Conservation (phyloP, 176 grass and related monocot species). For the Cymbopogon citratus region DNA sequence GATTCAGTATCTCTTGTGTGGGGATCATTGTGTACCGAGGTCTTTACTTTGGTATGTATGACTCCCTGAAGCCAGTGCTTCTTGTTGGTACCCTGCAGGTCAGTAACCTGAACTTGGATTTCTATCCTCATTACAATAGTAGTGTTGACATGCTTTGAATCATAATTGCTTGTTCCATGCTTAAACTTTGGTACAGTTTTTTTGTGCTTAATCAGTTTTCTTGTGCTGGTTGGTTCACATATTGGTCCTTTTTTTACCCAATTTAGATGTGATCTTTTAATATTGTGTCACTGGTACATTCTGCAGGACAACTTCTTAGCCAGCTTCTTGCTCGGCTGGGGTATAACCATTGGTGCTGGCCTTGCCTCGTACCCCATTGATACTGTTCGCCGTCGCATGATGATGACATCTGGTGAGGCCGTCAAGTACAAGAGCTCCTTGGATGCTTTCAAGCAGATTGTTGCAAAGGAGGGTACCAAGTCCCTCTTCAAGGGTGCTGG, state of each 20-base stretch:
- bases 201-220: background rate
- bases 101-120: background rate
- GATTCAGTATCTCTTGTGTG: conserved; percentile 60
- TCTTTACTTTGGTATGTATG: conserved; percentile 64
- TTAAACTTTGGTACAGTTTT: background rate
- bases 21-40: conserved; percentile 69
- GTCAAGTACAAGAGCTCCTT: conserved; percentile 55
- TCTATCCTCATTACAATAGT: background rate
- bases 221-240: background rate
- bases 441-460: conserved; percentile 58
- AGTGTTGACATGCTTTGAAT: background rate
- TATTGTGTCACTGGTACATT: background rate
- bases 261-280: background rate
- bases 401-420: conserved; percentile 70
- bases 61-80: conserved; percentile 60
- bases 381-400: conserved; percentile 59
- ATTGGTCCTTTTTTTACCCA: background rate
- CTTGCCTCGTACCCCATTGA: conserved; percentile 61
- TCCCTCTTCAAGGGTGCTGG: conserved; percentile 67
- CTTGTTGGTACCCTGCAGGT: conserved; percentile 48
- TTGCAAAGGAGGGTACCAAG: conserved; percentile 46
- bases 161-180: background rate
- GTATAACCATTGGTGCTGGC: conserved; percentile 61
- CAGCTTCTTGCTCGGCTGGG: conserved; percentile 54
- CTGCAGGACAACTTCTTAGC: conserved; percentile 58